Base-by-base conservation (phyloP, 2,329 filamentous ascomycete genomes). In the Neofusicoccum laricinum region DNA sequence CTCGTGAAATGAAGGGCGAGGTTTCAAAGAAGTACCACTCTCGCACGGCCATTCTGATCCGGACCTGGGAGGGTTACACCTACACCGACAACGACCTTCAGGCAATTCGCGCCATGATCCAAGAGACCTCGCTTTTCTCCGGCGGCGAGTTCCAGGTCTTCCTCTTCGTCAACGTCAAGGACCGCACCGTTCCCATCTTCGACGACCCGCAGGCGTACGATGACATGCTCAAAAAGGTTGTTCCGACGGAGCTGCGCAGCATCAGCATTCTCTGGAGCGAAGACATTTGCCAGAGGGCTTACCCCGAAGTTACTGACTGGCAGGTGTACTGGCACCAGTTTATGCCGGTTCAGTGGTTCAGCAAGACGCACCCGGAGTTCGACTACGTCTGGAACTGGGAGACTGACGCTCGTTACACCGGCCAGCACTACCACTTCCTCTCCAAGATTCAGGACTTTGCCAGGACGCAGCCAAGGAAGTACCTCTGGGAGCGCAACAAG, bases 371-470 rank as follows among this genome's bases (percentile, higher is more conserved):
- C 70, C 90, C 90, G 0, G 87, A 94, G 70, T 95, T 91, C 68
- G 90, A 93, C 69, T 92, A 86, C 70, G 83, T 92, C 69, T 82
- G 91, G 90, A 93, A 94, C 74, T 93, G 90, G 91, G 92, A 95
- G 73, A 90, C 92, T 78, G 91, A 95, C 72, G 88, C 89, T 36
- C 85, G 92, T 53, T 90, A 90, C 71, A 92, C 88, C 0, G 91
- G 91, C 8, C 90, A 95, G 67, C 88, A 93, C 77, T 93, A 94
- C 75, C 89, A 94, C 69, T 86, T 94, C 68, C 85, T 92, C 48
- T 84, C 89, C 69, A 88, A 88, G 66, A 76, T 92, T 7, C 77
- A 79, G 21, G 76, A 82, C 1, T 86, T 85, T 67, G 82, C 81
- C 12, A 80, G 80, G 64, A 76, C 80, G 43, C 81, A 85, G 69